These are phyloP conservation scores for Petunia secreta DNA, from an alignment of 257 asterid species.

Conservation along the genomic window DNA sequence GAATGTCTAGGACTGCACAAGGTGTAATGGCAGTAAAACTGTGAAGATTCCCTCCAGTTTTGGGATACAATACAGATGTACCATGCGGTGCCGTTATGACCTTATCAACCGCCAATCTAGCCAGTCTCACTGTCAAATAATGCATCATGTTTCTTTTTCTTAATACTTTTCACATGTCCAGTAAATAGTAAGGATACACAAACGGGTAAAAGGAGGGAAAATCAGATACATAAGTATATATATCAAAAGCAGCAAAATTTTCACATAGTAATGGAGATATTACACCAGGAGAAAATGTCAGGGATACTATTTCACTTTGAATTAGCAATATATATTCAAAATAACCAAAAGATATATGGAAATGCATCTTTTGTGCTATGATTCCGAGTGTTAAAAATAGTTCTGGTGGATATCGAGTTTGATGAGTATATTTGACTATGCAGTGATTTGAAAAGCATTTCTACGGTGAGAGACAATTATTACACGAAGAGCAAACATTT, in stretches of 20 bases:
- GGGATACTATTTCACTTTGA: conserved; percentile 1
- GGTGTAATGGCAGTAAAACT: conserved; percentile 90
- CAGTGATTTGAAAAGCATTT: too few species aligned
- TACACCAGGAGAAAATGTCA: neutral
- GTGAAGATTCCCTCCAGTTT: conserved; percentile 89
- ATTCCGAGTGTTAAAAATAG: neutral
- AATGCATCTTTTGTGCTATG: neutral
- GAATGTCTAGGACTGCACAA: conserved; percentile 94
- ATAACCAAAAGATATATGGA: neutral
- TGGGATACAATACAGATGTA: conserved; percentile 73
- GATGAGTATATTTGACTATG: neutral
- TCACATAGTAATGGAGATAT: neutral
- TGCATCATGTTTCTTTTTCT: conserved; percentile 24
- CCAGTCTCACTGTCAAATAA: conserved; percentile 74
- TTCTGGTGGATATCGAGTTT: neutral
- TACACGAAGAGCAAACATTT: conserved; percentile 7
- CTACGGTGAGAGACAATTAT: too few species aligned
- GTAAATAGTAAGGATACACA: neutral
- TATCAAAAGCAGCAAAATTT: neutral
- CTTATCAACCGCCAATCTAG: conserved; percentile 76
- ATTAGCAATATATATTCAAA: neutral
- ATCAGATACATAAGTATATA: neutral
- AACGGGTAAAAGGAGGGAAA: neutral
- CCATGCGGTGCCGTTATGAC: conserved; percentile 78
- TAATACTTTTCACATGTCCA: neutral